Conservation (phyloP, 1,139 yeast genomes). For the Suhomyces chickasaworum region DNA sequence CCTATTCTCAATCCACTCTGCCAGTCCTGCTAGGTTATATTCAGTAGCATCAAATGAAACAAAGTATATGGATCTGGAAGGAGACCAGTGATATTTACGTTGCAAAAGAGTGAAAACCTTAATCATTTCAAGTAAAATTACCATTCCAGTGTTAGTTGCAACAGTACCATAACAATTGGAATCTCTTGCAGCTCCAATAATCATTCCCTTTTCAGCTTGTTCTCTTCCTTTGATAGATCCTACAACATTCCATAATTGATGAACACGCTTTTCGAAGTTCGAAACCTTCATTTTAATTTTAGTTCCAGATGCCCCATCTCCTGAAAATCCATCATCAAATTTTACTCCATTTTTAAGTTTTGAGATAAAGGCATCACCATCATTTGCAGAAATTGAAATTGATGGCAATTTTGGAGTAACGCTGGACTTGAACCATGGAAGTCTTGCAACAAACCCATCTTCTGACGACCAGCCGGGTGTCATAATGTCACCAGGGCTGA, state of each 20-base stretch:
- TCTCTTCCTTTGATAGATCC: constrained; percentile 82
- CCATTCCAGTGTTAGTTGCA: constrained; percentile 75
- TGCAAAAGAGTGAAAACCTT: constrained; percentile 70
- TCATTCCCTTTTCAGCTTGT: constrained; percentile 69
- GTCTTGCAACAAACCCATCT: constrained; percentile 38
- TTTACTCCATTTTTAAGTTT: constrained; percentile 52
- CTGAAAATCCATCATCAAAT: constrained; percentile 34
- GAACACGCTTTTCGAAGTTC: constrained; percentile 58
- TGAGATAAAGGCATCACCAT: constrained; percentile 55
- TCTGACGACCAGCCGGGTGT: constrained; percentile 75
- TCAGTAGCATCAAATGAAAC: constrained; percentile 85
- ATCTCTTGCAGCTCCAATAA: constrained; percentile 86
- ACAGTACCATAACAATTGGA: constrained; percentile 75
- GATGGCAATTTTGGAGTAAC: constrained; percentile 73
- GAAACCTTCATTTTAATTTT: constrained; percentile 42
- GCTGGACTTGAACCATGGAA: constrained; percentile 50
- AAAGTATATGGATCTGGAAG: constrained; percentile 79
- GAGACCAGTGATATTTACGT: constrained; percentile 73
- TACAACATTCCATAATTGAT: constrained; percentile 75
- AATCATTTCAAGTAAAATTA: constrained; percentile 69
- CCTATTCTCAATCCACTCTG: constrained; percentile 73
- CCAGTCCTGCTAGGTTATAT: constrained; percentile 81
- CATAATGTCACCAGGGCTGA: constrained; percentile 75
- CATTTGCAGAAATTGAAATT: constrained; percentile 73
- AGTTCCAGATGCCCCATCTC: constrained; percentile 19